Percentiles rank a stretch among this genome's conserved stretches.
phyloP scores from a whole-genome alignment of 345 rosid species.

The Gossypium turneri region DNA sequence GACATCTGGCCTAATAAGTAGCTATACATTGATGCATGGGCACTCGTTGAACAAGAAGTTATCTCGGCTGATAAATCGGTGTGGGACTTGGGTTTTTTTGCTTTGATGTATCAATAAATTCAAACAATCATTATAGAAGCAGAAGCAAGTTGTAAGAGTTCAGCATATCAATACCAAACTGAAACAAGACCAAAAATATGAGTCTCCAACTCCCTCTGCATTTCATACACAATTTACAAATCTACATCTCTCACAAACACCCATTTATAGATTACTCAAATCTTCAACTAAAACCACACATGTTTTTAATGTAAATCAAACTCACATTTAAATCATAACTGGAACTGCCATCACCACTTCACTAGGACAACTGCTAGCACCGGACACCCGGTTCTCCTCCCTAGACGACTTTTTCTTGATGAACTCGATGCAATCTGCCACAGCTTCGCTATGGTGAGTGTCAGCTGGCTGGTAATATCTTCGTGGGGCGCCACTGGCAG shows the following conservation, averaged over 20 bases:
- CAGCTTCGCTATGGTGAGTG: constrained; percentile 57
- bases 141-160: no score
- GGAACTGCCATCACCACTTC: constrained; percentile 28
- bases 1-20: no score
- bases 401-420: constrained; percentile 56
- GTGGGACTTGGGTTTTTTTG: no score
- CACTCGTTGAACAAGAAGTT: no score
- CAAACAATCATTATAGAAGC: no score
- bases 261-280: background rate
- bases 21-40: no score
- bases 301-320: background rate
- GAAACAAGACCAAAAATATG: background rate
- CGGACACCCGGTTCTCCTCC: constrained; percentile 5
- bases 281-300: constrained; percentile 2
- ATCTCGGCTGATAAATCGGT: no score
- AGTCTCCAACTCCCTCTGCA: background rate
- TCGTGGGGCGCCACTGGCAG: background rate
- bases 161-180: background rate
- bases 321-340: constrained; percentile 7
- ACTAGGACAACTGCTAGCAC: background rate
- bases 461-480: constrained; percentile 27
- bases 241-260: constrained; percentile 6
- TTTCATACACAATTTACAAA: constrained; percentile 5
- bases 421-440: constrained; percentile 81
- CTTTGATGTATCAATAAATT: no score